These are phyloP conservation scores for Inonotus hispidus DNA, from an alignment of 1,284 basidiomycete species.

Conservation along the genomic window DNA sequence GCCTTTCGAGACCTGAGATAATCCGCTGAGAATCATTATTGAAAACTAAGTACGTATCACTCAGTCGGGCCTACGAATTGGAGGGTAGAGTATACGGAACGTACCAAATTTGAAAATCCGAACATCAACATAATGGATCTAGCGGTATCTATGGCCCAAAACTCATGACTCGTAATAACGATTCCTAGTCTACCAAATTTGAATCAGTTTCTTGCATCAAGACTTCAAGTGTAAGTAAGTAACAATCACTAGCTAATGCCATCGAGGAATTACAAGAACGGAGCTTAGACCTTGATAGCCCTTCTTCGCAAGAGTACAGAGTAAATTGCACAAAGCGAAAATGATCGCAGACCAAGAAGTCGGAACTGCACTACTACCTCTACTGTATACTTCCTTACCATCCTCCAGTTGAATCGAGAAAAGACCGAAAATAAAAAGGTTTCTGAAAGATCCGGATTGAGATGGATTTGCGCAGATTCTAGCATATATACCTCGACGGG, in stretches of 20 bases:
- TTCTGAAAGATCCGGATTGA: no score
- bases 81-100: background rate
- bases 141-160: background rate
- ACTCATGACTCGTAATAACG: background rate
- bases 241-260: background rate
- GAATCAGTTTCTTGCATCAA: background rate
- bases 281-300: background rate
- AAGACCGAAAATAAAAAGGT: no score
- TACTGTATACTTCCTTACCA: background rate
- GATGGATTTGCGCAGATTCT: no score
- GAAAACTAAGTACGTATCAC: background rate
- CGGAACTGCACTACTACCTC: background rate
- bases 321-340: background rate
- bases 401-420: no score
- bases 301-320: background rate
- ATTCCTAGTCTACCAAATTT: background rate
- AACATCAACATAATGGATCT: background rate
- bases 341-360: background rate
- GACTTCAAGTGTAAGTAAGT: background rate
- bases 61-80: no score
- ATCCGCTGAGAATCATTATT: background rate
- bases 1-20: background rate
- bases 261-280: background rate
- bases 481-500: no score
- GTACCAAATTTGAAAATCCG: background rate